Conservation (phyloP, 148 eudicot genomes). For the Diospyros lotus region DNA sequence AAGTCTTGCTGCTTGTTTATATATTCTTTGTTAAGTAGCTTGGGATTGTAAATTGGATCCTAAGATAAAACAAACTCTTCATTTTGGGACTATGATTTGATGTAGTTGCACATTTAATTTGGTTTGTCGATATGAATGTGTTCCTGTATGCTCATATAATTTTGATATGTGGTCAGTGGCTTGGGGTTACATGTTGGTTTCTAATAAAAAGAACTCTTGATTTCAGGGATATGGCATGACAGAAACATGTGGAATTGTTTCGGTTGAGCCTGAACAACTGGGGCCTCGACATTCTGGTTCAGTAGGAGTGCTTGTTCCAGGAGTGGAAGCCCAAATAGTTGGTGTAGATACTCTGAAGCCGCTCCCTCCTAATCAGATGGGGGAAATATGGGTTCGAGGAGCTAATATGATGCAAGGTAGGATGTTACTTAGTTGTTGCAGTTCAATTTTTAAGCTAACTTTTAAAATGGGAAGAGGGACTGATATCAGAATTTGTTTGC, state of each 20-base stretch:
- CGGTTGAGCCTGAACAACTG: constrained; percentile 41
- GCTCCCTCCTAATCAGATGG: constrained; percentile 63
- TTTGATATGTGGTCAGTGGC: not conserved
- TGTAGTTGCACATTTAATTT: not conserved
- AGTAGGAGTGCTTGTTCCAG: constrained; percentile 54
- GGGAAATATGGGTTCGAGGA: constrained; percentile 87
- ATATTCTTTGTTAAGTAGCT: no score
- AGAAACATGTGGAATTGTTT: constrained; percentile 66
- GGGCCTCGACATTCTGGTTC: constrained; percentile 73
- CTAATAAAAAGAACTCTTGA: constrained; percentile 14
- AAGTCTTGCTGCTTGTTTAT: no score
- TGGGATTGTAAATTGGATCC: not conserved
- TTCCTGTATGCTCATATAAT: not conserved
- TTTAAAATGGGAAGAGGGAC: no score
- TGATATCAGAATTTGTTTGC: not conserved
- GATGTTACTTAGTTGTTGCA: not conserved
- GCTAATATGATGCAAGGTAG: constrained; percentile 74
- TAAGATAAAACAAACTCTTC: constrained; percentile 10
- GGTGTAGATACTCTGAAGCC: constrained; percentile 58
- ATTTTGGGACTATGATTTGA: constrained; percentile 83
- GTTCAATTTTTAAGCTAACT: no score
- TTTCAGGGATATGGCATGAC: constrained; percentile 91
- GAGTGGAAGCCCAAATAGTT: constrained; percentile 64
- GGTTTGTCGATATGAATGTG: not conserved
- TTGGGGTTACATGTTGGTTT: not conserved